phyloP scores from a whole-genome alignment of 306 rosid genomes.

The Cucurbita argyrosperma region DNA sequence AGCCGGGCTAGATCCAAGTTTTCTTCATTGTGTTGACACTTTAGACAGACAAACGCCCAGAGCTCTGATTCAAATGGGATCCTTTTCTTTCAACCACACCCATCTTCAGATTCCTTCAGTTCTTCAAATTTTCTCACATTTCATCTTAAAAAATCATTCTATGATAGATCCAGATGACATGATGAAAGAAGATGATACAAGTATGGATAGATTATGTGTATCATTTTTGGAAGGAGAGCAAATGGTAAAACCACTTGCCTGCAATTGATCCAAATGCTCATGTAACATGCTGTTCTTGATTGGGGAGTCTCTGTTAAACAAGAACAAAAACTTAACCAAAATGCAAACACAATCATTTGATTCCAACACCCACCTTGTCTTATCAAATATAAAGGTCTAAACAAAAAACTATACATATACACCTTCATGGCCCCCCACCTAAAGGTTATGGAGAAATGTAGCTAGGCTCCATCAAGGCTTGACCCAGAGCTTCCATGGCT shows the following conservation, averaged over 20 bases:
- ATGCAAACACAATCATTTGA: constrained; percentile 12
- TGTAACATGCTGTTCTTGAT: neutral
- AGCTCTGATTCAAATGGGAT: neutral
- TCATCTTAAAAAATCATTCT: neutral
- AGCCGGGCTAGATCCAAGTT: neutral
- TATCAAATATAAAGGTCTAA: constrained; percentile 12
- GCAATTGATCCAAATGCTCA: constrained; percentile 1
- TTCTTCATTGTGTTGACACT: neutral
- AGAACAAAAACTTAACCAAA: constrained; percentile 1
- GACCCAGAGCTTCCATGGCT: constrained; percentile 6
- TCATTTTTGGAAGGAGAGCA: constrained; percentile 6
- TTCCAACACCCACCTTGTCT: constrained; percentile 12
- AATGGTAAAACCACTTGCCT: constrained; percentile 6
- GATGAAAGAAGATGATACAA: neutral
- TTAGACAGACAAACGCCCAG: neutral
- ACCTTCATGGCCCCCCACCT: constrained; percentile 8
- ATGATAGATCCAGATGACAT: neutral
- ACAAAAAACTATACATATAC: constrained; percentile 12
- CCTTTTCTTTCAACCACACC: neutral
- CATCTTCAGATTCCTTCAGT: neutral
- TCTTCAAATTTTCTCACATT: neutral
- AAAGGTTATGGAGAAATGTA: neutral
- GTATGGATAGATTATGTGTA: neutral
- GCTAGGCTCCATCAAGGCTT: constrained; percentile 11
- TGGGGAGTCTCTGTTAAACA: neutral